A percentile compares a stretch with the other conserved stretches of the same genome.
Conservation (phyloP, 2,329 filamentous ascomycete species). For the Domatiomyces globalis region DNA sequence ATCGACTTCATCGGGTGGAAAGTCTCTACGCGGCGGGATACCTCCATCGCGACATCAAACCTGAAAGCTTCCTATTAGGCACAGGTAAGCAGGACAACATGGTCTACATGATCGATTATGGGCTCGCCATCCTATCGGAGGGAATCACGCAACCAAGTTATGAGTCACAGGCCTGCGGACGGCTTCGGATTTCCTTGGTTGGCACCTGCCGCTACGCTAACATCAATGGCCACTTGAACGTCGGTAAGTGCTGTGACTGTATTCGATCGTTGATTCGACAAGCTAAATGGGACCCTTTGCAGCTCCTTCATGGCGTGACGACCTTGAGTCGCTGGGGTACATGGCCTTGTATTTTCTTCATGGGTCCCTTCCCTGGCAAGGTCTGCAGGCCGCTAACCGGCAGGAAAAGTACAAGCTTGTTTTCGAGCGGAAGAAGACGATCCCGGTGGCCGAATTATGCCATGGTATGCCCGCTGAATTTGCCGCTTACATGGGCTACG, state of each 20-base stretch:
- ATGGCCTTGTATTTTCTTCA: slow-evolving; percentile 61
- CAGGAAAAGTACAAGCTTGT: slow-evolving; percentile 5
- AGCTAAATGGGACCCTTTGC: slow-evolving; percentile 1
- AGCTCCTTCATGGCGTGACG: slow-evolving; percentile 4
- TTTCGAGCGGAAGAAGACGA: slow-evolving; percentile 17
- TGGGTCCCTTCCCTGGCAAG: slow-evolving; percentile 57
- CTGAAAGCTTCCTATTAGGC: slow-evolving; percentile 21
- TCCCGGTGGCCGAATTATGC: slow-evolving; percentile 15
- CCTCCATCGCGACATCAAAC: slow-evolving; percentile 22
- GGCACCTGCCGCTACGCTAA: slow-evolving; percentile 18
- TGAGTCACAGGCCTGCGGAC: no score
- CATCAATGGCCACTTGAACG: slow-evolving; percentile 16
- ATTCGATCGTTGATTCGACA: slow-evolving; percentile 3
- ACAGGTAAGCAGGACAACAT: slow-evolving; percentile 18
- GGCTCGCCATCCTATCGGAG: slow-evolving; percentile 17
- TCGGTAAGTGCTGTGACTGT: slow-evolving; percentile 9
- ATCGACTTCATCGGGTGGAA: slow-evolving; percentile 19
- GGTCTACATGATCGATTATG: slow-evolving; percentile 20
- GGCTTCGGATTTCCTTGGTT: slow-evolving; percentile 11
- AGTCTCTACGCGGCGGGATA: slow-evolving; percentile 16
- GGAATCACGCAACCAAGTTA: no score
- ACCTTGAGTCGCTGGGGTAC: slow-evolving; percentile 39
- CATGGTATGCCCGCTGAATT: slow-evolving; percentile 15
- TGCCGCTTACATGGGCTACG: slow-evolving; percentile 13
- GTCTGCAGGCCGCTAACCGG: slow-evolving; percentile 40